phyloP scores from a whole-genome alignment of 2,329 filamentous ascomycete genomes.

The Venturia effusa region DNA sequence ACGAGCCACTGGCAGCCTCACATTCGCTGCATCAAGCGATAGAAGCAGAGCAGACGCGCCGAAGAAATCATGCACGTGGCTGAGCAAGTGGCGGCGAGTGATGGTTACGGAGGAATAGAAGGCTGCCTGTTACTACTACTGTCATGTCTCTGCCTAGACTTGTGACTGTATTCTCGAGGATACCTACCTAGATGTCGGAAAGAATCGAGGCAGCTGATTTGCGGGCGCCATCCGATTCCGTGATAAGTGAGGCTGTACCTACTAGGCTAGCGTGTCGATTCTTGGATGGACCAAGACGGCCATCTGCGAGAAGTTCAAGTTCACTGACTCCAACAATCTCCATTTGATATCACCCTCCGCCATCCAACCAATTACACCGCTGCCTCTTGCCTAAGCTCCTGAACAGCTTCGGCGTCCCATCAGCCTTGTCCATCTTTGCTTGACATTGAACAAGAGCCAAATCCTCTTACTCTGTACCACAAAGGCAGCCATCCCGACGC shows the following conservation, averaged over 20 bases:
- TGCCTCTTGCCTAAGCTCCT: not conserved
- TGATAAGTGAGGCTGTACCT: conserved; percentile 1
- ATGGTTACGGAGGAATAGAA: not conserved
- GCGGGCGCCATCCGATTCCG: not conserved
- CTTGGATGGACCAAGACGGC: not conserved
- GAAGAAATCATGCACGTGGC: not conserved
- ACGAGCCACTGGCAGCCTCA: not conserved
- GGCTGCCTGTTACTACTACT: not conserved
- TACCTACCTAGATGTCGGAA: not conserved
- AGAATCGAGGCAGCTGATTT: not conserved
- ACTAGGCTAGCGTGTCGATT: not conserved
- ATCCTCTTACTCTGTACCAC: not conserved
- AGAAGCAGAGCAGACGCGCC: not conserved
- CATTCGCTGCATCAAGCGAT: not conserved
- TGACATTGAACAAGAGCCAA: not conserved
- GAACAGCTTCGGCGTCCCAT: not conserved
- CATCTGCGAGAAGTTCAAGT: not conserved
- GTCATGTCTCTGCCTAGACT: not conserved
- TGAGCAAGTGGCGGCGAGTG: not conserved
- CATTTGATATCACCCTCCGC: not conserved
- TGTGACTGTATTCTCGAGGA: not conserved
- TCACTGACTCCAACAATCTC: not conserved
- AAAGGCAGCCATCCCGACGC: conserved; percentile 12
- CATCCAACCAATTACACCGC: not conserved
- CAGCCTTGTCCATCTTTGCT: conserved; percentile 1